phyloP scores from a whole-genome alignment of 108 stramenopile genomes.

The Fistulifera pelliculosa region DNA sequence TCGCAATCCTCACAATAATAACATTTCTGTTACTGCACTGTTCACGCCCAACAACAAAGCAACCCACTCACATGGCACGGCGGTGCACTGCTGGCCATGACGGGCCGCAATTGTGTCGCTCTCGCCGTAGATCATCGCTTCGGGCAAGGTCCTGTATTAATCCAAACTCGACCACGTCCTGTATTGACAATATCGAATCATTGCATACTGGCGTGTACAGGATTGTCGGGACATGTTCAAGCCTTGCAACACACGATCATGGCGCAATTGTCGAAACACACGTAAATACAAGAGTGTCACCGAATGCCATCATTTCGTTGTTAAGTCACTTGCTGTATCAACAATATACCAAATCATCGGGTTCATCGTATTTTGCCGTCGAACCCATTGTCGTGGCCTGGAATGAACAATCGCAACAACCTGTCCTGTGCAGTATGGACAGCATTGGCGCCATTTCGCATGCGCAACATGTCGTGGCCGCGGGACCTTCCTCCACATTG shows the following conservation, averaged over 20 bases:
- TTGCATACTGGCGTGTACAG: conserved; percentile 62
- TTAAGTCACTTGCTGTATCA: conserved; percentile 74
- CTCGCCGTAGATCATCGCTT: conserved; percentile 77
- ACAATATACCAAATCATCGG: conserved; percentile 20
- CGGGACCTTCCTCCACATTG: conserved; percentile 66
- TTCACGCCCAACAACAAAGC: neutral
- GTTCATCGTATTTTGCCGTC: conserved; percentile 45
- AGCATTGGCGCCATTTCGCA: conserved; percentile 62
- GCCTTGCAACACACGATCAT: conserved; percentile 42
- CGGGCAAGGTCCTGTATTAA: conserved; percentile 58
- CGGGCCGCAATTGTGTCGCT: conserved; percentile 70
- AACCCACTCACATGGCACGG: conserved; percentile 23
- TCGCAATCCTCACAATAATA: too few relatives aligned
- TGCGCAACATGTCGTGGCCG: conserved; percentile 58
- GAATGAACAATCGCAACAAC: conserved; percentile 15
- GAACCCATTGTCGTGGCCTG: conserved; percentile 72
- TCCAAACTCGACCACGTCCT: conserved; percentile 3
- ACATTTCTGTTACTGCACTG: too few relatives aligned
- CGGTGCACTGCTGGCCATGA: conserved; percentile 79
- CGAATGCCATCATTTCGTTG: conserved; percentile 46
- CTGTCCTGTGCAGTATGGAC: conserved; percentile 57
- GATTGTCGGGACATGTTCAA: conserved; percentile 73
- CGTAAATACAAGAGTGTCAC: conserved; percentile 38
- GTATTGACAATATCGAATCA: neutral
- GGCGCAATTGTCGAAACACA: conserved; percentile 32